Evolutionary conservation across 345 rosid genomes (phyloP), one percentile per base, ranked within the genome.

Genomic region (Lepidium africanum): DNA sequence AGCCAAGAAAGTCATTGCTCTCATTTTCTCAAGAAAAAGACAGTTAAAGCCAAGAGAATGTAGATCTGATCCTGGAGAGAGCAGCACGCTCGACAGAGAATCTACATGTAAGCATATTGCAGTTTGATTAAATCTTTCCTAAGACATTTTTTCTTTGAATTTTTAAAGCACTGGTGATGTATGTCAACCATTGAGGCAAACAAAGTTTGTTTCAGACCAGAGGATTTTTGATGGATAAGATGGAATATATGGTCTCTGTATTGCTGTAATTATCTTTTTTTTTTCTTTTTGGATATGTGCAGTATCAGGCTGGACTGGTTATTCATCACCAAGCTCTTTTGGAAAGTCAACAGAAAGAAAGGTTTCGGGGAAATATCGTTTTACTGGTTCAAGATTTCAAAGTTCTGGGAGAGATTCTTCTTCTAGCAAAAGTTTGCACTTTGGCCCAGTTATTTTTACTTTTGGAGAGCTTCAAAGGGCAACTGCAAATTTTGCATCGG

Each of bases 391-490:
- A 70, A 70, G 72, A 64, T 76, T 41, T 16, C 58, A 36, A 25
- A 63, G 12, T 3, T 35, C 67, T 49, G 46, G 45, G 15, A 63
- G 27, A 63, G 49, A 38, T 5, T 84, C 87, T 73, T 67, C 89
- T 57, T 72, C 75, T 63, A 56, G 69, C 23, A 66, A 73, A 30
- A 85, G 77, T 50, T 87, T 82, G 73, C 74, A 65, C 40, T 48
- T 69, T 55, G 79, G 72, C 9, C 59, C 77, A 0, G 70, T 61
- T 7, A 73, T 61, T 19, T 87, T 88, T 73, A 73, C 97, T 63
- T 71, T 84, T 57, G 82, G 69, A 72, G 96, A 88, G 77, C 81
- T 93, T 69, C 73, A 65, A 37, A 93, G 81, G 72, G 96, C 96
- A 43, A 93, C 98, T 1, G 82, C 42, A 3, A 90, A 88, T 56